Base-by-base conservation (phyloP, 768 basidiomycete species). In the Pseudohyphozyma bogoriensis region DNA sequence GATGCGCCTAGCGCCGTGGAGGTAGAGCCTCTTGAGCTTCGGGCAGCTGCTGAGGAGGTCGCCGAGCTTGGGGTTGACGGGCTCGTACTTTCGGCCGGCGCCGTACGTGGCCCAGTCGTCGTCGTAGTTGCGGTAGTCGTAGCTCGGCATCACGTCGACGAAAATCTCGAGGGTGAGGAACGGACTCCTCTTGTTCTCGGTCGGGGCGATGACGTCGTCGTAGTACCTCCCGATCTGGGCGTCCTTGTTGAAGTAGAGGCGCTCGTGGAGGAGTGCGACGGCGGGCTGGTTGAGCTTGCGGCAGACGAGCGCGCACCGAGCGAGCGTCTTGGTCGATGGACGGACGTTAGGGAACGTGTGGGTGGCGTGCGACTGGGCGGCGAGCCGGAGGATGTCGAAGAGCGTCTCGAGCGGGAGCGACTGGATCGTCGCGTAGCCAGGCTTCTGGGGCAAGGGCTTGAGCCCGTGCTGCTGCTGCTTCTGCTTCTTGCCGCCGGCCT, bases 151-250 rank as follows among this genome's bases (percentile, higher is more conserved):
- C n/a, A n/a, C n/a, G n/a, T n/a, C n/a, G n/a, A n/a, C n/a, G n/a
- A n/a, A n/a, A n/a, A n/a, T n/a, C n/a, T n/a, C n/a, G n/a, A n/a
- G n/a, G n/a, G n/a, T n/a, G n/a, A n/a, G n/a, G n/a, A n/a, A n/a
- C n/a, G n/a, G n/a, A n/a, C n/a, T n/a, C n/a, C n/a, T n/a, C n/a
- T n/a, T n/a, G n/a, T n/a, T n/a, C n/a, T n/a, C n/a, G n/a, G n/a
- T n/a, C n/a, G n/a, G n/a, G n/a, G n/a, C n/a, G n/a, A n/a, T 39
- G n/a, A 54, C 59, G 8, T 44, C 29, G 15, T 35, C 49, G 28
- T 51, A 60, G 40, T 55, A 55, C 24, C 18, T 44, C n/a, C 39
- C 35, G 18, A 55, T 39, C 59, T 26, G 37, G 29, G 56, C 55
- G 24, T 46, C 52, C n/a, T 54, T 40, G 12, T 32, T n/a, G n/a